Evolutionary conservation across 495 filamentous ascomycete species (phyloP).

Genomic region (Penicillium canescens): DNA sequence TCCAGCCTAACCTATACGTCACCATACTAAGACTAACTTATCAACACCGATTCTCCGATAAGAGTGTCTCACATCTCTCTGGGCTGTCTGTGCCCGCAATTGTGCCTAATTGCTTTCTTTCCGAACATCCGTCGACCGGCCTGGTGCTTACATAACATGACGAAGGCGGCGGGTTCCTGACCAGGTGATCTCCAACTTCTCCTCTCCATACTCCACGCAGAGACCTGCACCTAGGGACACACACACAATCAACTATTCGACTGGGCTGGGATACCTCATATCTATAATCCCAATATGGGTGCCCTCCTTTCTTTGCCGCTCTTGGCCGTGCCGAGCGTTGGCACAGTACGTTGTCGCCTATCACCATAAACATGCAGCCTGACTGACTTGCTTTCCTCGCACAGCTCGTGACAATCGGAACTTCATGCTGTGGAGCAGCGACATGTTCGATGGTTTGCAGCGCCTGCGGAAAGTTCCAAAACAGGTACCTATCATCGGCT

Average conservation of each 20-base stretch:
- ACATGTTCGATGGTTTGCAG: conserved; percentile 94
- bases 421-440: conserved; percentile 91
- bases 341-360: conserved; percentile 64
- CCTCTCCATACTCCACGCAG: neutral
- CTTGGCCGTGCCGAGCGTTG: conserved; percentile 80
- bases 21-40: too few relatives aligned
- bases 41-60: too few relatives aligned
- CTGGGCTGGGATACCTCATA: neutral
- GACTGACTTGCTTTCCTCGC: conserved; percentile 1
- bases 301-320: conserved; percentile 88
- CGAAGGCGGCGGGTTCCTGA: conserved; percentile 4
- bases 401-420: conserved; percentile 73
- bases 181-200: conserved; percentile 5
- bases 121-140: too few relatives aligned
- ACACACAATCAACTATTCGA: neutral
- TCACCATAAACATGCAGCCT: conserved; percentile 22
- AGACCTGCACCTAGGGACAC: neutral
- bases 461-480: conserved; percentile 93
- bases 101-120: neutral
- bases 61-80: too few relatives aligned
- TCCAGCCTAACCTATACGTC: too few relatives aligned
- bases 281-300: conserved; percentile 58
- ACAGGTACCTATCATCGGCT: conserved; percentile 61
- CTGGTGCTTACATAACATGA: conserved; percentile 8
- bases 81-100: neutral